Conservation (phyloP, 257 asterid species). For the Solanum sitiens region DNA sequence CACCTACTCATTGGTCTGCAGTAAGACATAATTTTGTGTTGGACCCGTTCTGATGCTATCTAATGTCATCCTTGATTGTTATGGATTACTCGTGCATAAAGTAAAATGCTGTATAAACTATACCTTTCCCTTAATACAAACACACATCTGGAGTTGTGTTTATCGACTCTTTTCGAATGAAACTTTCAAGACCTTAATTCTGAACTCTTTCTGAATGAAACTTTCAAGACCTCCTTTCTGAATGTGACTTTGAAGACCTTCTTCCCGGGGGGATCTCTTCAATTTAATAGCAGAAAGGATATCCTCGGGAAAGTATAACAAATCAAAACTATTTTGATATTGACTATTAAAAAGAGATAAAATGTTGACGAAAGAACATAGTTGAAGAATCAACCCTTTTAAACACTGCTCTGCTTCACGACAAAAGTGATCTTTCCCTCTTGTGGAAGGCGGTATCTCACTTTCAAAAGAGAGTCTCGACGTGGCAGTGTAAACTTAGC, state of each 20-base stretch:
- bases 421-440: neutral
- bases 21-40: neutral
- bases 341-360: neutral
- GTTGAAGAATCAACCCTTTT: neutral
- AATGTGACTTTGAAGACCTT: neutral
- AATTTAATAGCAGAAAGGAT: neutral
- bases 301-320: neutral
- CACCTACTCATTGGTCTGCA: neutral
- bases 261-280: neutral
- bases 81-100: neutral
- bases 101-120: neutral
- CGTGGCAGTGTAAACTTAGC: neutral
- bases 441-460: neutral
- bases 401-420: neutral
- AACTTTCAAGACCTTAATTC: neutral
- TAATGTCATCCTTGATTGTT: neutral
- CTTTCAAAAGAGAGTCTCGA: neutral
- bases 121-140: neutral
- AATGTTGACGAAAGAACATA: neutral
- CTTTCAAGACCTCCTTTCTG: neutral
- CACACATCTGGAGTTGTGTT: neutral
- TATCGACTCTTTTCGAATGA: neutral
- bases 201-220: neutral
- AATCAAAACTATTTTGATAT: neutral
- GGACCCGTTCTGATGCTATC: neutral